A percentile compares a stretch with the other conserved stretches of the same genome.
phyloP scores from a whole-genome alignment of 1,139 yeast species.

The Debaryomyces robertsiae region DNA sequence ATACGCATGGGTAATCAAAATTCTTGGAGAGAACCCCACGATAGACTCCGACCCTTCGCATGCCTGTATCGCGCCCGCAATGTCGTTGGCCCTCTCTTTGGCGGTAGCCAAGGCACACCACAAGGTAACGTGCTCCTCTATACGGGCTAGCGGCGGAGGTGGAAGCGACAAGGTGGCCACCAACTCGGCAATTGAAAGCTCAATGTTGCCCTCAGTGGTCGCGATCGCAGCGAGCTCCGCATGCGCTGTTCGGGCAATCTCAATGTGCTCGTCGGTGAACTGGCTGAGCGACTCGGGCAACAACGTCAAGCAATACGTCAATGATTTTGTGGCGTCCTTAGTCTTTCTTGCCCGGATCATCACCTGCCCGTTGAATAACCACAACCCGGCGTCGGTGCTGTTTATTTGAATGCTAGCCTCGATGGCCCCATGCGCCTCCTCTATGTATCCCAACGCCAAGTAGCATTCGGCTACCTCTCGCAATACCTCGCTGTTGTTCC shows the following conservation, averaged over 20 bases:
- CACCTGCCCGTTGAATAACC: conserved; percentile 52
- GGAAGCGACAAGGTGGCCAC: conserved; percentile 51
- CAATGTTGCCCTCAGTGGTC: conserved; percentile 52
- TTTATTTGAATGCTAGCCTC: conserved; percentile 47
- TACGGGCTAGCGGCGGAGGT: conserved; percentile 48
- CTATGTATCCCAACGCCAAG: conserved; percentile 46
- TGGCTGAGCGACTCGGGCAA: conserved; percentile 33
- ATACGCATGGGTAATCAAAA: conserved; percentile 51
- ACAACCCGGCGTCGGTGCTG: conserved; percentile 46
- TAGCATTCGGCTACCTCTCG: conserved; percentile 55
- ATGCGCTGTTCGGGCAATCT: conserved; percentile 54
- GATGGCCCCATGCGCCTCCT: conserved; percentile 54
- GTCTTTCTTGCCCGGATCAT: conserved; percentile 44
- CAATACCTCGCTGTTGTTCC: conserved; percentile 40
- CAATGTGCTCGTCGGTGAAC: conserved; percentile 36
- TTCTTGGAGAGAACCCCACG: conserved; percentile 47
- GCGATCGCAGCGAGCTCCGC: conserved; percentile 57
- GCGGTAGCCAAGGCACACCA: conserved; percentile 58
- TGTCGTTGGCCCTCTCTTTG: conserved; percentile 51
- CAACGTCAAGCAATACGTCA: conserved; percentile 46
- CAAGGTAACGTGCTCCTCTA: conserved; percentile 49
- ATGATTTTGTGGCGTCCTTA: conserved; percentile 48
- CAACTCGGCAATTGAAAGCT: conserved; percentile 49
- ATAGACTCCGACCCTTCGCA: conserved; percentile 50
- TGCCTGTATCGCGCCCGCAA: conserved; percentile 48